phyloP scores from a whole-genome alignment of 2,329 filamentous ascomycete species.

The Monascus ruber region DNA sequence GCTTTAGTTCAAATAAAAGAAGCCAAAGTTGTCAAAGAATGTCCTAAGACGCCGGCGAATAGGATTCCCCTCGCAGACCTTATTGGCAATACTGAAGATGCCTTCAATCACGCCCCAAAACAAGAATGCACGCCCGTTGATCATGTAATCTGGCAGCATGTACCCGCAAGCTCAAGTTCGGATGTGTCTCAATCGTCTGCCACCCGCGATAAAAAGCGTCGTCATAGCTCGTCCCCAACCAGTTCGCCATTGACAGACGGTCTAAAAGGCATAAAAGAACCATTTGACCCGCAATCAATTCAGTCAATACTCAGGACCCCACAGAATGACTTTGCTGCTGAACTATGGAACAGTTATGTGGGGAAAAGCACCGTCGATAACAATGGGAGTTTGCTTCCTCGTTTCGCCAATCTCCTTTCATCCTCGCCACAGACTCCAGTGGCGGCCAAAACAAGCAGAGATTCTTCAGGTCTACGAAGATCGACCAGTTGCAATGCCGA shows the following conservation, averaged over 20 bases:
- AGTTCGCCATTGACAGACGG: slow-evolving; percentile 49
- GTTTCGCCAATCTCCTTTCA: slow-evolving; percentile 54
- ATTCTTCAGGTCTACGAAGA: slow-evolving; percentile 45
- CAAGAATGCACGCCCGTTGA: slow-evolving; percentile 48
- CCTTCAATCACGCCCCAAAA: slow-evolving; percentile 35
- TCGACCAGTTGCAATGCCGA: slow-evolving; percentile 58
- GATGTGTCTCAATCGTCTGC: slow-evolving; percentile 37
- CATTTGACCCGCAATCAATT: slow-evolving; percentile 49
- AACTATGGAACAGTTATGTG: slow-evolving; percentile 68
- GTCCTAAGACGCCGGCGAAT: slow-evolving; percentile 48
- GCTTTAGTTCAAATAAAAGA: slow-evolving; percentile 13
- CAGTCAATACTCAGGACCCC: slow-evolving; percentile 53
- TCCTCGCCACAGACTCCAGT: slow-evolving; percentile 58
- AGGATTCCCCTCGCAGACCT: slow-evolving; percentile 49
- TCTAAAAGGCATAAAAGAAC: slow-evolving; percentile 28
- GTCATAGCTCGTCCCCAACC: slow-evolving; percentile 61
- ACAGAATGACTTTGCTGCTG: slow-evolving; percentile 59
- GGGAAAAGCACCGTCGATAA: slow-evolving; percentile 37
- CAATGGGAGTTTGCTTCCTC: slow-evolving; percentile 41
- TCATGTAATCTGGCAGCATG: slow-evolving; percentile 48
- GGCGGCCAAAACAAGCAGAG: slow-evolving; percentile 31
- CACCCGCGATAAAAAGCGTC: slow-evolving; percentile 49
- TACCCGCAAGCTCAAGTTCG: slow-evolving; percentile 30
- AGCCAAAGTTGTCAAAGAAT: slow-evolving; percentile 20
- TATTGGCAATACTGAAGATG: slow-evolving; percentile 50